Percentiles rank a stretch among this genome's conserved stretches.
Conservation (phyloP, 768 basidiomycete species). For the Clitopilus hobsonii region DNA sequence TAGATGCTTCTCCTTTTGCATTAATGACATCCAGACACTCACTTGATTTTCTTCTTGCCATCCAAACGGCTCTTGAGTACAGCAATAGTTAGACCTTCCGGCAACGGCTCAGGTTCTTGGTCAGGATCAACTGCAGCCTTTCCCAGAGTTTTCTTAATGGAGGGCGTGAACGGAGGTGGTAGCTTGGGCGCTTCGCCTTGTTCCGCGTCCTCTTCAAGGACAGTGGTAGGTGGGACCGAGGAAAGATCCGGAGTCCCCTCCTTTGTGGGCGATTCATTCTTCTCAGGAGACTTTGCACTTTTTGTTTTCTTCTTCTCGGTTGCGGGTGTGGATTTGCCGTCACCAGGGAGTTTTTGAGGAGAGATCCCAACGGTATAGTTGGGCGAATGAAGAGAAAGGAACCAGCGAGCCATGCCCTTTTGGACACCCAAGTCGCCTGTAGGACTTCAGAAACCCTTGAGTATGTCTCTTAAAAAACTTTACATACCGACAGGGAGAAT, state of each 20-base stretch:
- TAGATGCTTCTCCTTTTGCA: conserved; percentile 4
- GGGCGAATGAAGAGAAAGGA: conserved; percentile 56
- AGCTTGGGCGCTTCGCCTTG: conserved; percentile 30
- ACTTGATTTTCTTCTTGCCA: conserved; percentile 75
- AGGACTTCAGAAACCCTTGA: too few relatives aligned
- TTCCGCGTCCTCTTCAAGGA: conserved; percentile 18
- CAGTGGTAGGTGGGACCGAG: conserved; percentile 28
- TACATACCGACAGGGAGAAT: conserved; percentile 49
- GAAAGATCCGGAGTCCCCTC: conserved; percentile 21
- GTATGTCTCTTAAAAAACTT: too few relatives aligned
- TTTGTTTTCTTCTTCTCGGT: conserved; percentile 27
- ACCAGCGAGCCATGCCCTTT: conserved; percentile 65
- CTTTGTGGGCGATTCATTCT: conserved; percentile 14
- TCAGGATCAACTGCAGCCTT: conserved; percentile 22
- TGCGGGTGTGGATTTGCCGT: conserved; percentile 4
- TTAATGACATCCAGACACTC: conserved; percentile 16
- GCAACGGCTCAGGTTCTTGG: conserved; percentile 35
- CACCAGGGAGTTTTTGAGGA: conserved; percentile 38
- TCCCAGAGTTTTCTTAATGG: conserved; percentile 52
- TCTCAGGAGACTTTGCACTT: background rate
- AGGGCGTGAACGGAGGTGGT: conserved; percentile 64
- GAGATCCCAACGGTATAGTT: conserved; percentile 42
- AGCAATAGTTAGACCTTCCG: conserved; percentile 53
- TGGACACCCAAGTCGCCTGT: conserved; percentile 84
- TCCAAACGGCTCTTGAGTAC: conserved; percentile 55